phyloP scores from a whole-genome alignment of 116 monocot genomes.

The Thalassia testudinum region DNA sequence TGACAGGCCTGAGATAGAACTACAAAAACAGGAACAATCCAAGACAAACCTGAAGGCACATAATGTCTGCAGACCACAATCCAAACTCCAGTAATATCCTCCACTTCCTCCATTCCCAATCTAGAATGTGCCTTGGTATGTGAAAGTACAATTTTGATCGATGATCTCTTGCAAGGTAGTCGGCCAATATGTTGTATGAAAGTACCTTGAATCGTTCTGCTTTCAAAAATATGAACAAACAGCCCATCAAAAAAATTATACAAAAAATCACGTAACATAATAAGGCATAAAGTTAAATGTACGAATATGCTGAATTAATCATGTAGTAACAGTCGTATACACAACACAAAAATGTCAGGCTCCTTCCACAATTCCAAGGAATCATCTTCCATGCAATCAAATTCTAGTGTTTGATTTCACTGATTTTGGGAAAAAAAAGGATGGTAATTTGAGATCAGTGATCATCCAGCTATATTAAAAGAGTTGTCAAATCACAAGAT shows the following conservation, averaged over 20 bases:
- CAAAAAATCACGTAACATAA: background rate
- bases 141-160: conserved; percentile 60
- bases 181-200: conserved; percentile 94
- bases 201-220: conserved; percentile 71
- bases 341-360: background rate
- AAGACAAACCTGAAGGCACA: conserved; percentile 96
- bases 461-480: too few relatives aligned
- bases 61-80: conserved; percentile 81
- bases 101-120: conserved; percentile 89
- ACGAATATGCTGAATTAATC: background rate
- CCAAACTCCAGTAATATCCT: conserved; percentile 72
- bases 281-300: background rate
- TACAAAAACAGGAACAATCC: too few relatives aligned
- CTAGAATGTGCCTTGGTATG: conserved; percentile 48
- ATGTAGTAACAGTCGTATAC: background rate
- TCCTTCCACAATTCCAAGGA: background rate
- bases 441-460: too few relatives aligned
- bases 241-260: background rate
- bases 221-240: background rate
- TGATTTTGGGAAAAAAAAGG: too few relatives aligned
- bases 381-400: too few relatives aligned
- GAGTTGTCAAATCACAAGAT: too few relatives aligned
- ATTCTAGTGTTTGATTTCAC: too few relatives aligned
- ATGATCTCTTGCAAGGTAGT: conserved; percentile 78
- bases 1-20: too few relatives aligned